phyloP scores from a whole-genome alignment of 2,329 filamentous ascomycete species.

The Aspergillus calidoustus region DNA sequence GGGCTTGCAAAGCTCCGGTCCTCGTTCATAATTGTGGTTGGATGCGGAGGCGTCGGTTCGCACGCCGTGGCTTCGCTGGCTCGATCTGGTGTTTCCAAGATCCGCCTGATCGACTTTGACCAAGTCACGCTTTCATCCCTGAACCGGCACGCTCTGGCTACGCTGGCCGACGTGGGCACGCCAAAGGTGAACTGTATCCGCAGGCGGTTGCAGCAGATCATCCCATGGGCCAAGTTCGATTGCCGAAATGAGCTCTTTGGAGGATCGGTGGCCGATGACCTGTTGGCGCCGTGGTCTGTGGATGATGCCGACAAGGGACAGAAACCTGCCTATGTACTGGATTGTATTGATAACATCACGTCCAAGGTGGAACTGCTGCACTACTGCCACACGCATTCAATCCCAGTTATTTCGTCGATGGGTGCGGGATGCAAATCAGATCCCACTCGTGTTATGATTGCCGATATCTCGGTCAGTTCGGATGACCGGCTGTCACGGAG shows the following conservation, averaged over 20 bases:
- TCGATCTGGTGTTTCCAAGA: slow-evolving; percentile 83
- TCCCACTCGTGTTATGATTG: slow-evolving; percentile 81
- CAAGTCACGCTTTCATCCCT: slow-evolving; percentile 94
- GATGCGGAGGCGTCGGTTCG: slow-evolving; percentile 92
- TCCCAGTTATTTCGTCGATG: slow-evolving; percentile 93
- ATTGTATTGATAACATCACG: slow-evolving; percentile 98
- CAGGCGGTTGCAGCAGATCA: slow-evolving; percentile 79
- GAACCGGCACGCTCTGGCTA: slow-evolving; percentile 95
- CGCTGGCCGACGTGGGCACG: slow-evolving; percentile 88
- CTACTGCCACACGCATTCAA: slow-evolving; percentile 77
- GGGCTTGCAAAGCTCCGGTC: slow-evolving; percentile 79
- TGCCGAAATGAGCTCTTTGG: slow-evolving; percentile 83
- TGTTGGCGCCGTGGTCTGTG: slow-evolving; percentile 69
- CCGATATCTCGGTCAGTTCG: slow-evolving; percentile 84
- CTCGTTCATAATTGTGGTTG: slow-evolving; percentile 86
- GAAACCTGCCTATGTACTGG: slow-evolving; percentile 84
- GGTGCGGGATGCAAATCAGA: slow-evolving; percentile 93
- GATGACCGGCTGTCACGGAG: slow-evolving; percentile 88
- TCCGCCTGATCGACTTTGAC: slow-evolving; percentile 94
- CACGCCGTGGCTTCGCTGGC: slow-evolving; percentile 86
- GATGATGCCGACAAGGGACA: slow-evolving; percentile 48
- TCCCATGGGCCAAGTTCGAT: slow-evolving; percentile 92
- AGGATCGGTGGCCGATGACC: slow-evolving; percentile 63
- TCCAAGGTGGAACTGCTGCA: slow-evolving; percentile 90
- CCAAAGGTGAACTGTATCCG: slow-evolving; percentile 88